Percentiles rank a stretch among this genome's conserved stretches.
Conservation (phyloP, 2,329 filamentous ascomycete genomes). For the Trichophyton schoenleinii region DNA sequence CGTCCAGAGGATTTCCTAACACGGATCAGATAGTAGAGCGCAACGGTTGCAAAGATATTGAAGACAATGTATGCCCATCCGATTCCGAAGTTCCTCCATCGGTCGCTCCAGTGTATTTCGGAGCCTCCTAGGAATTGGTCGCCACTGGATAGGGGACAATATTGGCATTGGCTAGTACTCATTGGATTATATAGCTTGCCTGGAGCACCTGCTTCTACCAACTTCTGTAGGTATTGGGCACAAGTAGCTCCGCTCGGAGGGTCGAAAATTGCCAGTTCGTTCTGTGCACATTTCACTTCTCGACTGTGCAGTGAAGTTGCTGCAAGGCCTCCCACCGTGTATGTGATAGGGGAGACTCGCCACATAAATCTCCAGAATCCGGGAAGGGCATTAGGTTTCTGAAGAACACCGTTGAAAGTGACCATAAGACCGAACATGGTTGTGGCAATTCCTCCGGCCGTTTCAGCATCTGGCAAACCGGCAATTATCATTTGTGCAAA, state of each 20-base stretch:
- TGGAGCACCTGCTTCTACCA: conserved; percentile 35
- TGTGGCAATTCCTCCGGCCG: conserved; percentile 63
- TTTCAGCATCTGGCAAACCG: conserved; percentile 61
- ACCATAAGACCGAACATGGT: conserved; percentile 60
- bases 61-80: conserved; percentile 48
- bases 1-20: conserved; percentile 15
- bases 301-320: conserved; percentile 57
- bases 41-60: conserved; percentile 45
- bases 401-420: conserved; percentile 63
- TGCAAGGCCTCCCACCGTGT: conserved; percentile 62
- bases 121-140: conserved; percentile 35
- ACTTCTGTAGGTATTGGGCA: conserved; percentile 43
- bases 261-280: conserved; percentile 57
- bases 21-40: conserved; percentile 41
- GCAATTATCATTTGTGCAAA: conserved; percentile 70
- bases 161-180: conserved; percentile 43
- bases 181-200: conserved; percentile 43
- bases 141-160: conserved; percentile 25
- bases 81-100: conserved; percentile 59
- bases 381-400: conserved; percentile 49
- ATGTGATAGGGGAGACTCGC: conserved; percentile 68
- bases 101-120: conserved; percentile 42
- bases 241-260: conserved; percentile 50
- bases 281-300: conserved; percentile 50
- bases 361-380: conserved; percentile 81